These are phyloP conservation scores for Fraxinus sp. DNA, from an alignment of 305 asterid species.

Conservation along the genomic window DNA sequence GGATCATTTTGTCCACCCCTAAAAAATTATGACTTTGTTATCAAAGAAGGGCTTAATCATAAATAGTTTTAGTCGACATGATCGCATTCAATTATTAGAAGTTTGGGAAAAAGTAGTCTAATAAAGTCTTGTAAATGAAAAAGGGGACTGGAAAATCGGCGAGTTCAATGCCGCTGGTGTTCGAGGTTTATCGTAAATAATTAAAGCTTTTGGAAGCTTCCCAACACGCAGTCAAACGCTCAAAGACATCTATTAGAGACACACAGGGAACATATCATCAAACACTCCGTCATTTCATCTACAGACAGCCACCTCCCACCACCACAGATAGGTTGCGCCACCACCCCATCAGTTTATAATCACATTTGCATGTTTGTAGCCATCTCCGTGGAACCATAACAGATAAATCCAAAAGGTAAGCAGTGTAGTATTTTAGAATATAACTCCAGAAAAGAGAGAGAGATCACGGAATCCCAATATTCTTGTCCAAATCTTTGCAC, in stretches of 20 bases:
- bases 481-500: slow-evolving; percentile 52
- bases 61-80: background rate
- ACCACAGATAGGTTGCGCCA: background rate
- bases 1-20: no score
- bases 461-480: slow-evolving; percentile 71
- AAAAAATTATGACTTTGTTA: no score
- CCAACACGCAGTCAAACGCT: slow-evolving; percentile 47
- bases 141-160: slow-evolving; percentile 26
- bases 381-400: background rate
- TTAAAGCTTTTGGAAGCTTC: slow-evolving; percentile 41
- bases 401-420: background rate
- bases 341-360: background rate
- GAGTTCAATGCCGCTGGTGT: slow-evolving; percentile 45
- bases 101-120: background rate
- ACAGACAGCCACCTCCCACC: background rate
- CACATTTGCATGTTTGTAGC: background rate
- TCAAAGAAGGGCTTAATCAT: no score
- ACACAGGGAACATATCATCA: slow-evolving; percentile 23
- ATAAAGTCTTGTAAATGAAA: slow-evolving; percentile 3
- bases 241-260: slow-evolving; percentile 27
- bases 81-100: background rate
- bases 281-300: slow-evolving; percentile 36
- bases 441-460: slow-evolving; percentile 34
- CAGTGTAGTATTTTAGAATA: background rate
- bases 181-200: slow-evolving; percentile 45